Conservation (phyloP, 495 filamentous ascomycete genomes). For the Aspergillus bertholletiae region DNA sequence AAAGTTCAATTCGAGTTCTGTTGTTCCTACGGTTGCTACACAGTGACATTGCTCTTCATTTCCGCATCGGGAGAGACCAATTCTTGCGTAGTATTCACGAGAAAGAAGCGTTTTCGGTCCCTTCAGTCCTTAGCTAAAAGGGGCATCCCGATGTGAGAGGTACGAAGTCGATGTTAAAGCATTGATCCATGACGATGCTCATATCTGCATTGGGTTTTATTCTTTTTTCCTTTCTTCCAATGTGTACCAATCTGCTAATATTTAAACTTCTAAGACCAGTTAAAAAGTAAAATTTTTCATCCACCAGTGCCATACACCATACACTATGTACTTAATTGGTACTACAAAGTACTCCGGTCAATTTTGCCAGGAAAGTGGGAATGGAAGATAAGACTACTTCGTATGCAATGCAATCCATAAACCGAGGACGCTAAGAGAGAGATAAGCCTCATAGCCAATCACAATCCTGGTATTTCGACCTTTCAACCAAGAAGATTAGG, state of each 20-base stretch:
- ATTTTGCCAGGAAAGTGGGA: too few relatives aligned
- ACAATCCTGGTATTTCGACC: constrained; percentile 28
- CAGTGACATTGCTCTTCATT: not conserved
- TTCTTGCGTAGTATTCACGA: not conserved
- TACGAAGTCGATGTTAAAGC: not conserved
- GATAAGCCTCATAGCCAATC: constrained; percentile 41
- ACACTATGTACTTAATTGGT: too few relatives aligned
- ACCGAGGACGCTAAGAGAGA: constrained; percentile 12
- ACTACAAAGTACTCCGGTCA: too few relatives aligned
- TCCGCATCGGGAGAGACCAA: not conserved
- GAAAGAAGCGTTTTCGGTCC: constrained; percentile 17
- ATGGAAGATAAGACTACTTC: too few relatives aligned
- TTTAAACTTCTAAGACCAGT: not conserved
- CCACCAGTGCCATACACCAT: not conserved
- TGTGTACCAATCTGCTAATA: not conserved
- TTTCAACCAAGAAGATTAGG: constrained; percentile 35
- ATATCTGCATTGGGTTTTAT: not conserved
- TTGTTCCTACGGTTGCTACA: not conserved
- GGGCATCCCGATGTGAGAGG: not conserved
- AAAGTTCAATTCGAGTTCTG: not conserved
- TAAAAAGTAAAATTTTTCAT: too few relatives aligned
- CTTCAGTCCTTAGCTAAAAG: constrained; percentile 11
- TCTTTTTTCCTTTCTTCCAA: not conserved
- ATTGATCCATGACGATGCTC: not conserved
- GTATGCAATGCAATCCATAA: not conserved